Evolutionary conservation across 208 protist genomes (phyloP).

Genomic region (Wallacemonas rigidus): DNA sequence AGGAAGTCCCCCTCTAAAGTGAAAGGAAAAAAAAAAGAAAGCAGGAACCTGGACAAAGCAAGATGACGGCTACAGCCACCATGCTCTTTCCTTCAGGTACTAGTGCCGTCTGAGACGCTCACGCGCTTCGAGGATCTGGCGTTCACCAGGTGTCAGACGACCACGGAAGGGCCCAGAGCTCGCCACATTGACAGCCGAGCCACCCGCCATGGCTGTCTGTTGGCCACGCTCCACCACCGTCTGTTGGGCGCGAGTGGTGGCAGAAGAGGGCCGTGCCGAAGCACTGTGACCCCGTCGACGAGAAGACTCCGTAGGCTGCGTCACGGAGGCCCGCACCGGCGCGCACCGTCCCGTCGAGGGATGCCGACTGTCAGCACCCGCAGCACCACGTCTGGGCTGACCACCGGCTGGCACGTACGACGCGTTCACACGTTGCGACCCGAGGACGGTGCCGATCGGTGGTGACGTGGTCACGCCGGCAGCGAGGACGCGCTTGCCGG

Average conservation of each 20-base stretch:
- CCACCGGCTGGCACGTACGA: background rate
- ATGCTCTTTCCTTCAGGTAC: background rate
- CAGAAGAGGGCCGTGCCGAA: background rate
- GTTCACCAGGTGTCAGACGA: constrained; percentile 67
- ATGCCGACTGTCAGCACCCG: background rate
- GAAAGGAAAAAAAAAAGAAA: background rate
- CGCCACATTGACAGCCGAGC: background rate
- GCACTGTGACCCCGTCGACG: background rate
- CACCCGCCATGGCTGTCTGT: background rate
- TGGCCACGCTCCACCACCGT: background rate
- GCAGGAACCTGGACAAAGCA: background rate
- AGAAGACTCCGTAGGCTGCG: background rate
- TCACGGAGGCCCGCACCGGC: background rate
- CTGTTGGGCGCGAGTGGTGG: background rate
- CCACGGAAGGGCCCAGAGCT: constrained; percentile 9
- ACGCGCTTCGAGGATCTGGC: constrained; percentile 59
- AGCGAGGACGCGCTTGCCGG: background rate
- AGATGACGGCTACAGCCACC: no score
- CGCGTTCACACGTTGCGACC: constrained; percentile 36
- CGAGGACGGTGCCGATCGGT: constrained; percentile 49
- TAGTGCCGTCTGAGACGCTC: constrained; percentile 46
- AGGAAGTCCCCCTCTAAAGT: background rate
- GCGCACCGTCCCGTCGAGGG: background rate
- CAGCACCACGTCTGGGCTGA: background rate
- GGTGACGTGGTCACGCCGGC: constrained; percentile 30